Evolutionary conservation across 2,329 filamentous ascomycete species (phyloP).

Genomic region (Fusarium falciforme): DNA sequence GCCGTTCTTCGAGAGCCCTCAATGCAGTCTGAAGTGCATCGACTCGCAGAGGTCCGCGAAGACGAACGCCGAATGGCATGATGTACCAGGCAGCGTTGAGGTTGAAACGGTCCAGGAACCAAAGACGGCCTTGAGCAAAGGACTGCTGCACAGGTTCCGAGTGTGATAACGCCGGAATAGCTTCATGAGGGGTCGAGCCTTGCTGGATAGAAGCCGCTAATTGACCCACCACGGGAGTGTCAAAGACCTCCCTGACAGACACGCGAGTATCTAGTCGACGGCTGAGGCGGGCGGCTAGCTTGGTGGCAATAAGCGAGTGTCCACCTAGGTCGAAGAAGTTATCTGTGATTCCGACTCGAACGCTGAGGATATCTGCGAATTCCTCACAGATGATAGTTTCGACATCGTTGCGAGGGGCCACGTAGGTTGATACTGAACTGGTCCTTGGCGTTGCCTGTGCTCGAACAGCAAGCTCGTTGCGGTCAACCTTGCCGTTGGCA

Average conservation of each 20-base stretch:
- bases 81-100: neutral
- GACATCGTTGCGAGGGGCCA: neutral
- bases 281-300: slow-evolving; percentile 2
- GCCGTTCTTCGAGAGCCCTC: neutral
- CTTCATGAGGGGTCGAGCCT: neutral
- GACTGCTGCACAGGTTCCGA: slow-evolving; percentile 25
- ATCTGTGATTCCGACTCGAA: neutral
- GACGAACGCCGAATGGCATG: neutral
- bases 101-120: neutral
- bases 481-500: slow-evolving; percentile 41
- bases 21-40: neutral
- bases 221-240: neutral
- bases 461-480: slow-evolving; percentile 18
- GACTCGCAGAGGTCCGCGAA: neutral
- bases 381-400: neutral
- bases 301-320: slow-evolving; percentile 11
- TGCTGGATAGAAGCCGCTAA: neutral
- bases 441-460: neutral
- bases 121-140: slow-evolving; percentile 13
- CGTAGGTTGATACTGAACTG: too few relatives aligned
- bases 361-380: neutral
- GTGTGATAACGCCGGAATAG: neutral
- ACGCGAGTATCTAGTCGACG: neutral
- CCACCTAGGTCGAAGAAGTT: slow-evolving; percentile 18
- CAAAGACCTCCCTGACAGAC: slow-evolving; percentile 9